Base-by-base conservation (phyloP, 1,284 basidiomycete species). In the Cutaneotrichosporon dermatis region DNA sequence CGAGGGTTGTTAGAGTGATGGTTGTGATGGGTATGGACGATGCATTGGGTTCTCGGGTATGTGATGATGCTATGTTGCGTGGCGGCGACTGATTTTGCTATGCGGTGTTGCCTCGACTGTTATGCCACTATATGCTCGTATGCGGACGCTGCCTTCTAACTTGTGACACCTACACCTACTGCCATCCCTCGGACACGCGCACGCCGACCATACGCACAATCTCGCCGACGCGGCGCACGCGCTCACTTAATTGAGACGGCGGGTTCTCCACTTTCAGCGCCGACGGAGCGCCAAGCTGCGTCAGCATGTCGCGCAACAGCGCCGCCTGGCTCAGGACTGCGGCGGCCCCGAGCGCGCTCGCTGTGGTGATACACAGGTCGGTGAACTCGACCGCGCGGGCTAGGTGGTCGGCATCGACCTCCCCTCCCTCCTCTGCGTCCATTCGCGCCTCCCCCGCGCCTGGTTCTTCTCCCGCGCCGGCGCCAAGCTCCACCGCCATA, bases 131-230 rank as follows among this genome's bases (percentile, higher is more conserved):
- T n/a, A n/a, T n/a, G n/a, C n/a, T n/a, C n/a, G n/a, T n/a, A n/a
- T n/a, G n/a, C n/a, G n/a, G n/a, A n/a, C n/a, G n/a, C n/a, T n/a
- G n/a, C n/a, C n/a, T n/a, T n/a, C n/a, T n/a, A n/a, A n/a, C n/a
- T n/a, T n/a, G n/a, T n/a, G n/a, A n/a, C n/a, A n/a, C n/a, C n/a
- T n/a, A n/a, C n/a, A n/a, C n/a, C 41, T 57, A 72, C 48, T 54
- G 53, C 73, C 73, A 75, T 0, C 68, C 64, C 55, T 69, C 68
- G 13, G 66, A 63, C 3, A 72, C 67, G 5, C 71, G 63, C 10
- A 74, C 66, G 15, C 72, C 71, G 4, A 72, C 70, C 1, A 73
- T 61, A 40, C 69, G 69, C 41, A 75, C 63, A 25, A 72, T 58
- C 58, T 74, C 71, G 1, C 61, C 69, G 1, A 71, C 62, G 5